Conservation (phyloP, 177 flowering plant species). For the Vitis hybrid region DNA sequence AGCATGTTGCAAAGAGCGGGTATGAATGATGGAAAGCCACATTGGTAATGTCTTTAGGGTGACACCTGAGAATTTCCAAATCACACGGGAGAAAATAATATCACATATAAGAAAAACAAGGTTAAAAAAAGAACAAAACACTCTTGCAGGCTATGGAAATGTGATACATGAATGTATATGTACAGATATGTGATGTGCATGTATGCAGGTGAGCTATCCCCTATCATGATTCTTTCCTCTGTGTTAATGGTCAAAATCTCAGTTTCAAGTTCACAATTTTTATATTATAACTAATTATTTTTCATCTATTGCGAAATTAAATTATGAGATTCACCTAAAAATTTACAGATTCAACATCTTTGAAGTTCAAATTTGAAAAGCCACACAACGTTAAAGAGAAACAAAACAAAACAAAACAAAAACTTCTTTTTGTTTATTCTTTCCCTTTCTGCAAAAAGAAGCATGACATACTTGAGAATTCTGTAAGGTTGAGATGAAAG, state of each 20-base stretch:
- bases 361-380: background rate
- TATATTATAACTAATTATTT: background rate
- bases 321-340: background rate
- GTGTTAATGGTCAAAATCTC: too few species aligned
- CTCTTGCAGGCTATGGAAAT: background rate
- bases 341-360: background rate
- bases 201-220: background rate
- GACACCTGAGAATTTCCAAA: constrained; percentile 52
- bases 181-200: background rate
- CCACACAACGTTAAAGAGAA: background rate
- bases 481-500: constrained; percentile 83
- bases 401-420: too few species aligned
- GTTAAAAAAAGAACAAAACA: background rate
- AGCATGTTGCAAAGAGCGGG: constrained; percentile 89
- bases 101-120: constrained; percentile 2
- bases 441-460: background rate
- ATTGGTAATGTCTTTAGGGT: constrained; percentile 78
- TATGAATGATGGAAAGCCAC: constrained; percentile 86
- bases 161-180: background rate
- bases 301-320: background rate
- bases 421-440: background rate
- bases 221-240: too few species aligned
- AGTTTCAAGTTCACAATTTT: background rate
- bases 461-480: constrained; percentile 60
- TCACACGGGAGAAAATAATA: constrained; percentile 2